Evolutionary conservation across 2,329 filamentous ascomycete species (phyloP), one percentile per base, ranked within the genome.

Genomic region (Aspergillus sp.): DNA sequence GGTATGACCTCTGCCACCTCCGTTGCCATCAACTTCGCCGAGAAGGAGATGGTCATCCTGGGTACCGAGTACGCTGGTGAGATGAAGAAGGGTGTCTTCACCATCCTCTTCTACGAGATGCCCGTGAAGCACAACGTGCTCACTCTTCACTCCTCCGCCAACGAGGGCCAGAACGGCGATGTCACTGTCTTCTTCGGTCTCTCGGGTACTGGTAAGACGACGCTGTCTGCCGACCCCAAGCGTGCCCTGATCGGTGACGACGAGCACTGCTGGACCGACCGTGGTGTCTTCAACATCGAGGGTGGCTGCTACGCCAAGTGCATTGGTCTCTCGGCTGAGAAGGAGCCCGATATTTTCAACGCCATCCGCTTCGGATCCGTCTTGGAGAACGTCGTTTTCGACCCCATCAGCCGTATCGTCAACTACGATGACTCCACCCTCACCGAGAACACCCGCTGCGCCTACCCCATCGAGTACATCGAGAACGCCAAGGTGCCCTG

Each of bases 21-120:
- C 7, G 93, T 99, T 48, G 88, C 94, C 64, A 95, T 99, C 81
- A 99, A 99, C 86, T 99, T 99, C 68, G 89, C 88, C 71, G 92
- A 97, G 72, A 97, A 96, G 87, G 94, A 99, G 84, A 99, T 99
- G 94, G 94, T 99, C 64, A 99, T 99, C 73, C 87, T 99, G 53
- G 94, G 94, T 74, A 99, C 94, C 32, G 94, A 99, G 80, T 99
- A 99, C 71, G 94, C 94, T 53, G 93, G 93, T 68, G 89, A 93
- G 79, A 93, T 94, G 89, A 96, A 96, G 82, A 96, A 96, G 82
- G 92, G 94, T 66, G 85, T 99, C 76, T 99, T 99, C 84, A 99
- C 94, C 45, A 91, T 99, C 47, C 87, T 99, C 73, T 99, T 96
- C 85, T 99, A 97, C 82, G 94, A 99, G 82, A 99, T 97, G 92